Evolutionary conservation across 352 stramenopile species (phyloP).

Genomic region (Globisporangium emineosum): DNA sequence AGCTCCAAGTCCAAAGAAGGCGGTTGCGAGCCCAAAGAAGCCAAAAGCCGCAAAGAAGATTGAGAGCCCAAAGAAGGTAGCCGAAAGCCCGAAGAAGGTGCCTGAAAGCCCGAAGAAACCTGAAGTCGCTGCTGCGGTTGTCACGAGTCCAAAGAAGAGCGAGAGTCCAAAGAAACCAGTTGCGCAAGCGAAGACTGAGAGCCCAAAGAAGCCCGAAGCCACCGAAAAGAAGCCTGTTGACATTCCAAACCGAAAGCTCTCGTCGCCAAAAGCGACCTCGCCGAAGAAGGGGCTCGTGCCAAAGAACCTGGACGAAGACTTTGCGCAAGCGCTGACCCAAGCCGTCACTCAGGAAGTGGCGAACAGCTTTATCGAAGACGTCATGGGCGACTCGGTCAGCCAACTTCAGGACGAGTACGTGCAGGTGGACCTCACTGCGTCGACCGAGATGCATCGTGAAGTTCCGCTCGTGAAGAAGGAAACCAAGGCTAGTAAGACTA

Average conservation of each 20-base stretch:
- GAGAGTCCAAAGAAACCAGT: constrained; percentile 1
- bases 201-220: constrained; percentile 14
- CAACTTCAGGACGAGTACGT: constrained; percentile 64
- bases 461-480: constrained; percentile 17
- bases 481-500: background rate
- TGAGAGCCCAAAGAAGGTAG: constrained; percentile 10
- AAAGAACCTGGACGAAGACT: constrained; percentile 30
- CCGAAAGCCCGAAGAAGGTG: constrained; percentile 11
- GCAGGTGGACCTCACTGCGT: constrained; percentile 59
- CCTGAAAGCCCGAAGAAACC: constrained; percentile 12
- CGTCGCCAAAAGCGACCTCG: constrained; percentile 6
- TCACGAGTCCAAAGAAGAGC: background rate
- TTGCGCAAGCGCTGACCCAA: constrained; percentile 21
- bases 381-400: constrained; percentile 44
- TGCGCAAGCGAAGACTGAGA: constrained; percentile 2
- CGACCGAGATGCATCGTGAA: constrained; percentile 32
- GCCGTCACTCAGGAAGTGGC: constrained; percentile 32
- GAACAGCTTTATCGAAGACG: constrained; percentile 36
- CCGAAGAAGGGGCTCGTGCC: constrained; percentile 19
- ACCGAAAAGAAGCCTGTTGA: constrained; percentile 1
- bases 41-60: constrained; percentile 15
- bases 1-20: constrained; percentile 16
- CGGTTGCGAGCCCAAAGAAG: constrained; percentile 4
- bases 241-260: background rate
- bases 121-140: background rate